phyloP scores from a whole-genome alignment of 2,329 filamentous ascomycete species.

The Diplodia sapinea region DNA sequence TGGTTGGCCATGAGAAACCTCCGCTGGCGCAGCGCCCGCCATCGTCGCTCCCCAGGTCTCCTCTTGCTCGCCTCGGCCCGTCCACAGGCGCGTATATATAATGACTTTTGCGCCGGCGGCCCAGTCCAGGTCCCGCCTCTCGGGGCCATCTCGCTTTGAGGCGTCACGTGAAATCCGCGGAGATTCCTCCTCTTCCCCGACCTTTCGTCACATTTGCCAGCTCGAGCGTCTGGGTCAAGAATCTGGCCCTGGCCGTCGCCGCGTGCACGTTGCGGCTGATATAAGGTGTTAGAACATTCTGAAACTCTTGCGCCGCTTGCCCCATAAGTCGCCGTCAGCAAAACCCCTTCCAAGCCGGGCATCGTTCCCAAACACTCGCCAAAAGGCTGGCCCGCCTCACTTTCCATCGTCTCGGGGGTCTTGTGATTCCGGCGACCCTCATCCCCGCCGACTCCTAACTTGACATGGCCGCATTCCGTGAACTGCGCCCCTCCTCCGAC shows the following conservation, averaged over 20 bases:
- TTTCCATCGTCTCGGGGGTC: neutral
- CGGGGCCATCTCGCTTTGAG: conserved; percentile 11
- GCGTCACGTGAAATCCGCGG: conserved; percentile 21
- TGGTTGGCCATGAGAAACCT: conserved; percentile 21
- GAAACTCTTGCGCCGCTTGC: conserved; percentile 5
- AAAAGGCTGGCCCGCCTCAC: neutral
- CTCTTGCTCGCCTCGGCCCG: conserved; percentile 10
- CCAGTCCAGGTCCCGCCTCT: neutral
- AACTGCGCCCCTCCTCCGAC: conserved; percentile 33
- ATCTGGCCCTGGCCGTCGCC: conserved; percentile 15
- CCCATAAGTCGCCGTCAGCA: conserved; percentile 16
- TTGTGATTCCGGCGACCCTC: neutral
- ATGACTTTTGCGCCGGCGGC: neutral
- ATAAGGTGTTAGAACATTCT: conserved; percentile 15
- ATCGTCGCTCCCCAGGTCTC: conserved; percentile 10
- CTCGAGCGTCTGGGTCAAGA: conserved; percentile 12
- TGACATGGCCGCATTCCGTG: conserved; percentile 34
- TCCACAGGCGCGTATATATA: neutral
- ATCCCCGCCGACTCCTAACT: neutral
- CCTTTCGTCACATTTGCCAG: conserved; percentile 27
- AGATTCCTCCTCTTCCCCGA: conserved; percentile 30
- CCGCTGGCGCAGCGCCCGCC: conserved; percentile 12
- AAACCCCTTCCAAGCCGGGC: neutral
- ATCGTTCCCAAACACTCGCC: neutral
- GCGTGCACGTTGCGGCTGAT: conserved; percentile 28